A percentile compares a stretch with the other conserved stretches of the same genome.
Conservation (phyloP, 805 yeast genomes). For the Ogataea polymorpha region DNA sequence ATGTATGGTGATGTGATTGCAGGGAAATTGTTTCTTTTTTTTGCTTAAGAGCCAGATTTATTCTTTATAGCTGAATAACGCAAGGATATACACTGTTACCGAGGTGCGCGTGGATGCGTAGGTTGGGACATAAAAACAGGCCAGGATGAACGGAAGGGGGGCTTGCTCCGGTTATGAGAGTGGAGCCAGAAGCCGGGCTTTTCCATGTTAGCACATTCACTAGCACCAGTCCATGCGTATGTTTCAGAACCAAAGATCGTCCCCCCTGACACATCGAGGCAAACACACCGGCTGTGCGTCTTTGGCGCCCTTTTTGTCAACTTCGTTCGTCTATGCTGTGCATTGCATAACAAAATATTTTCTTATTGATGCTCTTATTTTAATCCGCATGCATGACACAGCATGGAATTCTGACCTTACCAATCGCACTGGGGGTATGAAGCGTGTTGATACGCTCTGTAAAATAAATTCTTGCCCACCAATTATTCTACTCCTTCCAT, state of each 20-base stretch:
- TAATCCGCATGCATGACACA: slow-evolving; percentile 6
- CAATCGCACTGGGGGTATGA: neutral
- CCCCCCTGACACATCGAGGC: slow-evolving; percentile 1
- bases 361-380: slow-evolving; percentile 1
- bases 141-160: no score
- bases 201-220: no score
- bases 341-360: slow-evolving; percentile 6
- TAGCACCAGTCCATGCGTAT: no score
- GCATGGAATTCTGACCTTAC: slow-evolving; percentile 8
- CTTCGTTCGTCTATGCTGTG: slow-evolving; percentile 1
- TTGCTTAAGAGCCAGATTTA: no score
- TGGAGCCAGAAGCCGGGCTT: no score
- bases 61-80: neutral
- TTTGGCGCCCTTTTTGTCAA: neutral
- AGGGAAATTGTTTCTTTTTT: neutral
- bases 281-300: neutral
- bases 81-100: neutral
- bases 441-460: neutral
- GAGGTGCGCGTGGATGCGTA: neutral
- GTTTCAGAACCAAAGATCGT: neutral
- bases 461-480: neutral
- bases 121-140: no score
- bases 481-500: neutral
- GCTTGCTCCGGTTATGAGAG: no score
- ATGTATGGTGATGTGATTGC: neutral